Evolutionary conservation across 1,284 basidiomycete species (phyloP).

Genomic region (Grifola frondosa): DNA sequence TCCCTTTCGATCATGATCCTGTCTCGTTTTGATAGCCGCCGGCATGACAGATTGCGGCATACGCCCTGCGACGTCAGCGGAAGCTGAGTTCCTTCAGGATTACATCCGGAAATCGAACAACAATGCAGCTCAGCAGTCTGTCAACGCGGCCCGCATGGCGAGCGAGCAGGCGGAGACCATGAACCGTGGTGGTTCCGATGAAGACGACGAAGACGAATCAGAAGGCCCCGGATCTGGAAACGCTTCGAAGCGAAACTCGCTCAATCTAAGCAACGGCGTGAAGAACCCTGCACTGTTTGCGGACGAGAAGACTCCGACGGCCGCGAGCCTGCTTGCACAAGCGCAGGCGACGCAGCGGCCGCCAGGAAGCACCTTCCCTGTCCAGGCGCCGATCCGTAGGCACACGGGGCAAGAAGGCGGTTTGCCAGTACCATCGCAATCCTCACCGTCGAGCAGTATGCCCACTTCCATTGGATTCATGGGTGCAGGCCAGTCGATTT

Average conservation of each 20-base stretch:
- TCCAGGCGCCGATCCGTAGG: constrained; percentile 72
- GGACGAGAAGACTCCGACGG: constrained; percentile 81
- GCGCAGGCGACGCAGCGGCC: constrained; percentile 67
- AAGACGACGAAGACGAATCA: constrained; percentile 82
- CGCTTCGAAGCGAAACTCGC: constrained; percentile 71
- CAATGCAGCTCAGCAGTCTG: constrained; percentile 68
- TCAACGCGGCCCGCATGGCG: constrained; percentile 66
- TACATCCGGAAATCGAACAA: constrained; percentile 89
- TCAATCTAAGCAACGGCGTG: constrained; percentile 61
- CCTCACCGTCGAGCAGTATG: constrained; percentile 49
- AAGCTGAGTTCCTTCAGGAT: constrained; percentile 87
- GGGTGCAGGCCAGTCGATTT: constrained; percentile 47
- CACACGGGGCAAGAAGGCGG: constrained; percentile 56
- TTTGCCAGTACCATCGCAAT: constrained; percentile 47
- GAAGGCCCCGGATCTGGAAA: constrained; percentile 65
- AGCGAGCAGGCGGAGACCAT: constrained; percentile 58
- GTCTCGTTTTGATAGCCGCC: constrained; percentile 33
- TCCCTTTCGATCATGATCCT: constrained; percentile 27
- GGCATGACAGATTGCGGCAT: constrained; percentile 77
- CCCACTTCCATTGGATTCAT: constrained; percentile 45
- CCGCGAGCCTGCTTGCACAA: constrained; percentile 70
- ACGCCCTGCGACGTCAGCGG: constrained; percentile 80
- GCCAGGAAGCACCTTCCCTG: constrained; percentile 52
- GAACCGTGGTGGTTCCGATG: constrained; percentile 63
- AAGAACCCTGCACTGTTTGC: constrained; percentile 54